These are phyloP conservation scores for Oryza glaberrima DNA, from an alignment of 176 grass and related monocot species.

Conservation along the genomic window DNA sequence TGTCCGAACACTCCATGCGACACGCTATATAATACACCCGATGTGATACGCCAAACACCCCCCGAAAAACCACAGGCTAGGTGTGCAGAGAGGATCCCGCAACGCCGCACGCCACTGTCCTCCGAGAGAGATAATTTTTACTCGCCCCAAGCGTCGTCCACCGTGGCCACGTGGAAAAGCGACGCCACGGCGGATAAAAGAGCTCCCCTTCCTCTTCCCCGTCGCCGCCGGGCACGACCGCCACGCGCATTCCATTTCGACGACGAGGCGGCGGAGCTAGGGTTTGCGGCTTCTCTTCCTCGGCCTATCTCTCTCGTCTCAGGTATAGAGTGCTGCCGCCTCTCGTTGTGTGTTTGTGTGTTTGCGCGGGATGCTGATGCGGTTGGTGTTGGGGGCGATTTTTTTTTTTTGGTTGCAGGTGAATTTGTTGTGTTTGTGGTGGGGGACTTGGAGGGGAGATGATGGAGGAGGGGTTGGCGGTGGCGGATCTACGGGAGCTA, in stretches of 20 bases:
- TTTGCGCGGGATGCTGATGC: conserved; percentile 2
- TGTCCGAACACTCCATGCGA: too few species aligned
- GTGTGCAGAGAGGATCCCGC: conserved; percentile 25
- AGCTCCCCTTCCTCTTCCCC: background rate
- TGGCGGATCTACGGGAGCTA: conserved; percentile 33
- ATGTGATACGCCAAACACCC: too few species aligned
- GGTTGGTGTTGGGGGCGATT: background rate
- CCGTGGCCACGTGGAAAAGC: conserved; percentile 68
- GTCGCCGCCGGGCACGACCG: background rate
- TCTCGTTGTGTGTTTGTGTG: too few species aligned
- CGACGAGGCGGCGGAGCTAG: background rate
- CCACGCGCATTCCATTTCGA: background rate
- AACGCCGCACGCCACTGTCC: background rate
- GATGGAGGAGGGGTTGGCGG: conserved; percentile 38
- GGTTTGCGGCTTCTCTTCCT: background rate
- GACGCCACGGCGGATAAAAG: conserved; percentile 65
- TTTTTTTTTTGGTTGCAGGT: background rate
- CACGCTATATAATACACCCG: too few species aligned
- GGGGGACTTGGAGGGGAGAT: background rate
- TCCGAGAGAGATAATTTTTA: conserved; percentile 30
- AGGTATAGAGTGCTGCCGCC: too few species aligned
- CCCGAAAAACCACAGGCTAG: conserved; percentile 1
- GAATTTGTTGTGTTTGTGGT: background rate
- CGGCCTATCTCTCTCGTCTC: too few species aligned
- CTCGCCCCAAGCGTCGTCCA: conserved; percentile 33